Evolutionary conservation across 139 green algal genomes (phyloP).

Genomic region (Tetraselmis striata): DNA sequence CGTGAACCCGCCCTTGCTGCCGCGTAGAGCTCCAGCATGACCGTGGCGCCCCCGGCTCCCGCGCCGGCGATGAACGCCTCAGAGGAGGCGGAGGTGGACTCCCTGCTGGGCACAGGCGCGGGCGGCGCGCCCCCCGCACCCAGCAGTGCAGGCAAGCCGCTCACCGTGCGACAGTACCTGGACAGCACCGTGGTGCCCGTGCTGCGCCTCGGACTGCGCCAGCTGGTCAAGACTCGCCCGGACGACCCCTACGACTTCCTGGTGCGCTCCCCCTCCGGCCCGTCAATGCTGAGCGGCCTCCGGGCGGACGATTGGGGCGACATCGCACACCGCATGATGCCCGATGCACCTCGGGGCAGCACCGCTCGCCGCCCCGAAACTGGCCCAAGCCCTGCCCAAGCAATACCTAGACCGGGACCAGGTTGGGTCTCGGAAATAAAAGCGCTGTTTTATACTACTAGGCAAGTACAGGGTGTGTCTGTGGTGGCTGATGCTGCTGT

Average conservation of each 20-base stretch:
- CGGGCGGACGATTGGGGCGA: too few species aligned
- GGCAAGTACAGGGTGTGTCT: too few species aligned
- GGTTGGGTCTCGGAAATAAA: too few species aligned
- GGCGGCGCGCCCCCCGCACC: neutral
- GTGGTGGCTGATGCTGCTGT: too few species aligned
- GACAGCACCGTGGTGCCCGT: constrained; percentile 24
- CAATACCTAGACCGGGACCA: neutral
- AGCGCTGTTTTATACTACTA: too few species aligned
- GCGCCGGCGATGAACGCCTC: neutral
- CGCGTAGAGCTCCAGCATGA: neutral
- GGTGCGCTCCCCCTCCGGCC: neutral
- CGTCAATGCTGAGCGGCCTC: neutral
- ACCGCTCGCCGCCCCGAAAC: too few species aligned
- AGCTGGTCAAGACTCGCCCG: constrained; percentile 19
- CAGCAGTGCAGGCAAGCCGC: neutral
- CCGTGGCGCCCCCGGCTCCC: neutral
- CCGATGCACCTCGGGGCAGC: too few species aligned
- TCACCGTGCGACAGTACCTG: constrained; percentile 21
- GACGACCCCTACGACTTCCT: constrained; percentile 23
- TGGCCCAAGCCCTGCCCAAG: neutral
- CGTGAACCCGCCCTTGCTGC: too few species aligned
- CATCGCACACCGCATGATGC: too few species aligned
- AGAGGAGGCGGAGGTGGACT: neutral
- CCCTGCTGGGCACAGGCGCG: neutral
- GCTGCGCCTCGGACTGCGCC: constrained; percentile 9